Conservation (phyloP, 179 eudicot genomes). For the Camellia oleifera region DNA sequence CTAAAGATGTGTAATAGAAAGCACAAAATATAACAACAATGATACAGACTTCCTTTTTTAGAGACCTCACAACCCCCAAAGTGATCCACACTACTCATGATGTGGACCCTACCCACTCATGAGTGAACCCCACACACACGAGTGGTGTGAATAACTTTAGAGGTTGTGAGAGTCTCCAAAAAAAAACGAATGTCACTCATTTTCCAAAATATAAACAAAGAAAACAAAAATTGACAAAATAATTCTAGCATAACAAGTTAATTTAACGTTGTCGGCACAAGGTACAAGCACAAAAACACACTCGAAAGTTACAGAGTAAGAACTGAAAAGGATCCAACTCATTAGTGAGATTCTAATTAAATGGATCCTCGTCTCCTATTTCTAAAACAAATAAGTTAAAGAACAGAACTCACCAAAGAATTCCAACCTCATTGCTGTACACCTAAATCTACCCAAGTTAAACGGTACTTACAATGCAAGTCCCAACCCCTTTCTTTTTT, state of each 20-base stretch:
- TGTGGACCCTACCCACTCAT: no score
- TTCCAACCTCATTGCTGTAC: constrained; percentile 19
- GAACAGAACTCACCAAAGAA: neutral
- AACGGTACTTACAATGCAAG: constrained; percentile 10
- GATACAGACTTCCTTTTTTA: no score
- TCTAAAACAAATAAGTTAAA: constrained; percentile 14
- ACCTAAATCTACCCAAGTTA: constrained; percentile 17
- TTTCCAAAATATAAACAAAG: no score
- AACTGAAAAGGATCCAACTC: constrained; percentile 7
- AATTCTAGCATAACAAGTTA: neutral
- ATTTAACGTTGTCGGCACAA: neutral
- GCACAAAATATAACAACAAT: no score
- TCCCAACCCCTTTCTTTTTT: constrained; percentile 3
- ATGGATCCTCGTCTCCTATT: neutral
- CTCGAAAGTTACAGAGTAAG: neutral
- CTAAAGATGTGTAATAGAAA: no score
- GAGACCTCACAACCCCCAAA: no score
- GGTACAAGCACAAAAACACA: constrained; percentile 2
- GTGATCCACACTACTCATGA: no score
- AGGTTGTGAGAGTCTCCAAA: no score
- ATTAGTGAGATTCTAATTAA: neutral
- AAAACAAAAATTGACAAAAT: neutral
- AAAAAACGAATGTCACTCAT: no score
- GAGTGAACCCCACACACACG: no score
- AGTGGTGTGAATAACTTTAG: no score